phyloP scores from a whole-genome alignment of 805 yeast species.

The Candida namnaoensis region DNA sequence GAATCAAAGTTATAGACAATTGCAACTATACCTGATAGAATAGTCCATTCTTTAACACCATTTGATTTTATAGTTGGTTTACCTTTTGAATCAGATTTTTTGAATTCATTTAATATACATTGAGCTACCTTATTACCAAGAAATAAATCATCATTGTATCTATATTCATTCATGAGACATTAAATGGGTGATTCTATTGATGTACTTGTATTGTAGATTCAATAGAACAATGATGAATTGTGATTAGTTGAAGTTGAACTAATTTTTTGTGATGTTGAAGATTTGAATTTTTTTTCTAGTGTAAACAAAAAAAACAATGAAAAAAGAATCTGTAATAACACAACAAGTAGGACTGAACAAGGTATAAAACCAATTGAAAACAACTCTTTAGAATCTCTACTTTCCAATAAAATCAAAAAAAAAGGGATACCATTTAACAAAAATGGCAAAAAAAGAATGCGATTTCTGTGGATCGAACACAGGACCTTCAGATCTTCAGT shows the following conservation, averaged over 20 bases:
- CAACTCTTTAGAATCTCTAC: not conserved
- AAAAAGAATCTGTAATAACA: no score
- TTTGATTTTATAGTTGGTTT: constrained; percentile 57
- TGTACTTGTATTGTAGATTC: no score
- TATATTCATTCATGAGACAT: no score
- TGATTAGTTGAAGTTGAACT: no score
- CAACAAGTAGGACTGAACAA: no score
- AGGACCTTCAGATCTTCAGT: constrained; percentile 64
- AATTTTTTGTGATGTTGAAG: no score
- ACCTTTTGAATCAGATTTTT: constrained; percentile 27
- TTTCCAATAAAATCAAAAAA: not conserved
- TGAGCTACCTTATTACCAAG: not conserved
- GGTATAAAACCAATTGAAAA: no score
- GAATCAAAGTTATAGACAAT: constrained; percentile 2
- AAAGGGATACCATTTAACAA: not conserved
- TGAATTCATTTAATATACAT: not conserved
- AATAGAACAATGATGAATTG: no score
- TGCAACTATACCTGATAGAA: constrained; percentile 65
- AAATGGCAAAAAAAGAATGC: constrained; percentile 24
- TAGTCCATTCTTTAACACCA: constrained; percentile 75
- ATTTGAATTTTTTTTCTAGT: no score
- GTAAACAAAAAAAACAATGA: no score
- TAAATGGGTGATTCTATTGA: no score
- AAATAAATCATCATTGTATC: no score
- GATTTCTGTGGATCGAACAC: constrained; percentile 75